phyloP scores from a whole-genome alignment of 768 basidiomycete genomes.

The Russula griseocarnosa region DNA sequence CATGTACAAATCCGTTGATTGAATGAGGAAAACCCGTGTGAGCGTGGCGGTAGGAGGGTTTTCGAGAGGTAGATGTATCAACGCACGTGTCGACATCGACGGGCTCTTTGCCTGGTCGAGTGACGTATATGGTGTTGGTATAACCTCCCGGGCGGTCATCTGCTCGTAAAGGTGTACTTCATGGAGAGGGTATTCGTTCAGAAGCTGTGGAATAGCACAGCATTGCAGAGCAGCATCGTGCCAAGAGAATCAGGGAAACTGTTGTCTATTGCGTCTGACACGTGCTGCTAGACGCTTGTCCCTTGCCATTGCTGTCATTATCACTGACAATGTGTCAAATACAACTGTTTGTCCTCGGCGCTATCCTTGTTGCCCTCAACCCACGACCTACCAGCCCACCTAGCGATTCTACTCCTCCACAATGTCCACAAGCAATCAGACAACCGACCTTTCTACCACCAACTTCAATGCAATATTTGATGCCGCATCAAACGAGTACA shows the following conservation, averaged over 20 bases:
- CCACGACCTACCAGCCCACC: no score
- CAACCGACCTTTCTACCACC: background rate
- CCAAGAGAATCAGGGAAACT: no score
- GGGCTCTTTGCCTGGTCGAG: constrained; percentile 37
- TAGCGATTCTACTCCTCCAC: no score
- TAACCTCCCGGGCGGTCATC: constrained; percentile 58
- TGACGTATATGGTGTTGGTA: no score
- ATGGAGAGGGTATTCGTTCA: constrained; percentile 71
- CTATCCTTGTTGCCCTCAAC: no score
- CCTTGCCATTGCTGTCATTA: no score
- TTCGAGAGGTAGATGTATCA: background rate
- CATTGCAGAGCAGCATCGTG: no score
- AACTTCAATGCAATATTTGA: background rate
- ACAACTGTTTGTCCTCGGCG: no score
- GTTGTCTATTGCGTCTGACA: no score
- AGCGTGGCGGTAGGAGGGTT: background rate
- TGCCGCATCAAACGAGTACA: background rate
- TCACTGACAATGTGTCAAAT: no score
- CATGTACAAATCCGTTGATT: constrained; percentile 11
- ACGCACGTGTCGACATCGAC: constrained; percentile 70
- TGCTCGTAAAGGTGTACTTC: constrained; percentile 73
- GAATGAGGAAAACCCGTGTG: background rate
- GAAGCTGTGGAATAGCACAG: no score
- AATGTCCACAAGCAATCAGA: background rate
- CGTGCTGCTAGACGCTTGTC: no score